Evolutionary conservation across 208 protist species (phyloP).

Genomic region (Trypanosoma platydactyli): DNA sequence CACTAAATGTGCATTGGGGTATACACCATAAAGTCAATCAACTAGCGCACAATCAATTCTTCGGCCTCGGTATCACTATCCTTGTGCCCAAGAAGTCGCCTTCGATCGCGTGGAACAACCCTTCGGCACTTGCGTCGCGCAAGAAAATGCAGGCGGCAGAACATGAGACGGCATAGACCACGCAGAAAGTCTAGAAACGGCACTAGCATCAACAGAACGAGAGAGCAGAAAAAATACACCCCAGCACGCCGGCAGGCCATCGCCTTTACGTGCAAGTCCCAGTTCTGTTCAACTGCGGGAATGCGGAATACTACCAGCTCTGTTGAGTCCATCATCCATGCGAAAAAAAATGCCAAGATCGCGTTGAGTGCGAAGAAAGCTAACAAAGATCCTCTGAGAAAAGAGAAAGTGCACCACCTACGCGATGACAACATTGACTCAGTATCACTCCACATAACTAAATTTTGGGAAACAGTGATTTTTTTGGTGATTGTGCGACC

Average conservation of each 20-base stretch:
- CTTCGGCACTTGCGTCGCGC: constrained; percentile 16
- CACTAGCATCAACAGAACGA: constrained; percentile 19
- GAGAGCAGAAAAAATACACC: constrained; percentile 12
- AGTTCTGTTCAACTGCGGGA: constrained; percentile 23
- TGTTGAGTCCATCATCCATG: constrained; percentile 34
- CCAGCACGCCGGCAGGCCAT: constrained; percentile 31
- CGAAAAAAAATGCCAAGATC: constrained; percentile 28
- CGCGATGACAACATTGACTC: not conserved
- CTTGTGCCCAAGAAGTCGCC: constrained; percentile 12
- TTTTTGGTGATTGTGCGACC: not conserved
- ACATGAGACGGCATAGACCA: constrained; percentile 13
- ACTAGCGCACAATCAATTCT: constrained; percentile 10
- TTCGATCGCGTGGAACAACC: constrained; percentile 15
- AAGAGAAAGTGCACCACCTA: constrained; percentile 13
- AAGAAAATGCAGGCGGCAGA: constrained; percentile 15
- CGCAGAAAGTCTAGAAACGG: constrained; percentile 8
- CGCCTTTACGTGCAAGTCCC: constrained; percentile 27
- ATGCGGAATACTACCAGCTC: constrained; percentile 21
- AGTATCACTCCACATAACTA: not conserved
- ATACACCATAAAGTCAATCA: constrained; percentile 4
- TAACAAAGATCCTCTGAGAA: constrained; percentile 15
- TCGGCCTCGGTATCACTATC: constrained; percentile 26
- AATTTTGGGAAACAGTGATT: not conserved
- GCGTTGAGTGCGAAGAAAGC: constrained; percentile 24
- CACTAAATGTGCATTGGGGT: not conserved